Percentiles rank a stretch among this genome's conserved stretches.
Evolutionary conservation across 768 basidiomycete genomes (phyloP).

Genomic region (Mycena albidolilacea): DNA sequence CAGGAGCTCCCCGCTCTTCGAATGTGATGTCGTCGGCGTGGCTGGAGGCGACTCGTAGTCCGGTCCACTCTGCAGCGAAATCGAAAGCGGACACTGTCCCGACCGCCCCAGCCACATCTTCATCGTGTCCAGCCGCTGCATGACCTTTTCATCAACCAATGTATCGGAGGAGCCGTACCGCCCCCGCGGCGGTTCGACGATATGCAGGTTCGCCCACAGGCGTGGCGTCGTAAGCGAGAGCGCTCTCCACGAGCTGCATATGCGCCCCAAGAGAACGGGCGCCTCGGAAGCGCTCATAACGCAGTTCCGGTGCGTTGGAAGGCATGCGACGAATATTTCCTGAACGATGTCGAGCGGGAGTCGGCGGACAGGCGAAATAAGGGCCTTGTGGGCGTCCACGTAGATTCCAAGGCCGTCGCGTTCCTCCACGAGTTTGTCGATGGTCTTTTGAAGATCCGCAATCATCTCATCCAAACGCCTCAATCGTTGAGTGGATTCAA

Average conservation of each 20-base stretch:
- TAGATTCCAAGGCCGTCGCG: not conserved
- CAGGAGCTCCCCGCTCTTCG: not conserved
- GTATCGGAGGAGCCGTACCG: too few relatives aligned
- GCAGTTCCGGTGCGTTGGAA: constrained; percentile 24
- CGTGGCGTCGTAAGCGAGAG: constrained; percentile 28
- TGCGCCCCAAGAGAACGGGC: constrained; percentile 31
- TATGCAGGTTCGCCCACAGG: constrained; percentile 24
- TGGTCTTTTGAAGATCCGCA: constrained; percentile 4
- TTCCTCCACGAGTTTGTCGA: constrained; percentile 9
- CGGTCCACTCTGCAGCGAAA: not conserved
- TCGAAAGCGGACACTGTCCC: constrained; percentile 20
- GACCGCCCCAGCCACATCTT: constrained; percentile 1
- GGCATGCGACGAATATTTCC: constrained; percentile 29
- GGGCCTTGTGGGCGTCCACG: constrained; percentile 13
- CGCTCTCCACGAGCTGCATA: constrained; percentile 31
- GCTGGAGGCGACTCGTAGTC: not conserved
- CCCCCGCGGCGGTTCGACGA: constrained; percentile 17
- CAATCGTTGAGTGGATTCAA: constrained; percentile 7
- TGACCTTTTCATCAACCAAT: not conserved
- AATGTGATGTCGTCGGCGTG: not conserved
- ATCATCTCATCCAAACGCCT: constrained; percentile 9
- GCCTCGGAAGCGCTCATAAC: constrained; percentile 26
- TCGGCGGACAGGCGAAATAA: constrained; percentile 1
- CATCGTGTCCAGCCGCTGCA: not conserved
- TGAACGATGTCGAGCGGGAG: constrained; percentile 18